Percentiles rank a stretch among this genome's conserved stretches.
phyloP scores from a whole-genome alignment of 352 stramenopile genomes.

The Phytopythium cucurbitacearum region DNA sequence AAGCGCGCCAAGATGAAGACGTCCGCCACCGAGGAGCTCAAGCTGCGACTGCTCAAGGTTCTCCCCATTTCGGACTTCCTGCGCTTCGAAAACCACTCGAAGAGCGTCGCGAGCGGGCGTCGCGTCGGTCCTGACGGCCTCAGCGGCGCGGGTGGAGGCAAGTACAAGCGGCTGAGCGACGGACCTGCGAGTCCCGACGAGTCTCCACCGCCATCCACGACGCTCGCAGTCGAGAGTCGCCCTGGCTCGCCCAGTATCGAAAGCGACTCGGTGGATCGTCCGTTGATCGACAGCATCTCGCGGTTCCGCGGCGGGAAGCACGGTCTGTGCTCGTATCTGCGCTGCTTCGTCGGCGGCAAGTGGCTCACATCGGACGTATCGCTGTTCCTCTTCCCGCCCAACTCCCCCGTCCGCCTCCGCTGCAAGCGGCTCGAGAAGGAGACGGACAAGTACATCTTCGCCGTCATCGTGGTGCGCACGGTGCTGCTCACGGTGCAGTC shows the following conservation, averaged over 20 bases:
- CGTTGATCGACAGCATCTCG: background rate
- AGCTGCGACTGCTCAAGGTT: conserved; percentile 50
- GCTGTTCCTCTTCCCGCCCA: conserved; percentile 67
- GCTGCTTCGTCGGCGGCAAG: conserved; percentile 53
- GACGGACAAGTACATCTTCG: conserved; percentile 84
- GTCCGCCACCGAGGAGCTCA: conserved; percentile 57
- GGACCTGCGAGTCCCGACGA: background rate
- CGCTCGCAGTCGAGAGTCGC: conserved; percentile 1
- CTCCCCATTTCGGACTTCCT: conserved; percentile 63
- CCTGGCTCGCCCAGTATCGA: background rate
- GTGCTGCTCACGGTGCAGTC: conserved; percentile 71
- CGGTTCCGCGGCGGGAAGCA: background rate
- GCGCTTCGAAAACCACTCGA: conserved; percentile 2
- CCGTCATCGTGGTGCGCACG: conserved; percentile 72
- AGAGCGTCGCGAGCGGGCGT: background rate
- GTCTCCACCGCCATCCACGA: background rate
- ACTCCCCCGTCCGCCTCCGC: conserved; percentile 63
- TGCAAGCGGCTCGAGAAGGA: conserved; percentile 74
- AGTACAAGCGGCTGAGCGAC: conserved; percentile 16
- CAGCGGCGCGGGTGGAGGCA: conserved; percentile 2
- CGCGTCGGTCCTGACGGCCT: background rate
- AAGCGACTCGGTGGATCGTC: background rate
- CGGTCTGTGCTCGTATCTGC: conserved; percentile 17
- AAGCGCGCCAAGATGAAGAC: conserved; percentile 55
- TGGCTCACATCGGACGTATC: conserved; percentile 81